Percentiles rank a stretch among this genome's conserved stretches.
Evolutionary conservation across 345 rosid species (phyloP).

Genomic region (Syzygium grande): DNA sequence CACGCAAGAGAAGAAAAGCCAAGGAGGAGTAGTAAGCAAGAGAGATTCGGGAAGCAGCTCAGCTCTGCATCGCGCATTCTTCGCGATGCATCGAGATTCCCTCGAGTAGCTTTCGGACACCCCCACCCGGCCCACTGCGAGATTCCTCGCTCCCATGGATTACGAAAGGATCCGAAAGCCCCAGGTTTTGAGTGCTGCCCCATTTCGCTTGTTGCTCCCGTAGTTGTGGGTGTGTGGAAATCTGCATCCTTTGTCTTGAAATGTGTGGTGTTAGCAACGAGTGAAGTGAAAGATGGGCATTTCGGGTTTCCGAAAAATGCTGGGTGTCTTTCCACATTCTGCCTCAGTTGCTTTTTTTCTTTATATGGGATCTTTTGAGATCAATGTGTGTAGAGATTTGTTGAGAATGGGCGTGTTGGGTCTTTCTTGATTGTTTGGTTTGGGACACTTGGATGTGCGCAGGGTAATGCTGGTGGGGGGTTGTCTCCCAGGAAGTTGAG

Average conservation of each 20-base stretch:
- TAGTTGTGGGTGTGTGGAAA: not conserved
- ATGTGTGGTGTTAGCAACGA: not conserved
- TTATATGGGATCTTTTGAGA: not conserved
- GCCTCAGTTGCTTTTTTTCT: not conserved
- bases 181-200: constrained; percentile 6
- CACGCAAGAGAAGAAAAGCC: not conserved
- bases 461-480: constrained; percentile 45
- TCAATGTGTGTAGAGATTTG: constrained; percentile 9
- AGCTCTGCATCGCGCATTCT: not conserved
- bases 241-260: not conserved
- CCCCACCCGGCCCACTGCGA: not conserved
- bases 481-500: constrained; percentile 76
- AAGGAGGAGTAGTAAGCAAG: not conserved
- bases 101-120: not conserved
- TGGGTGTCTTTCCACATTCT: not conserved
- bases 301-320: not conserved
- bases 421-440: constrained; percentile 5
- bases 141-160: constrained; percentile 33
- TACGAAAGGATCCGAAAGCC: constrained; percentile 80
- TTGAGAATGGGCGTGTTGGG: not conserved
- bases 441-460: constrained; percentile 9
- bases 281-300: not conserved
- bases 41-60: not conserved
- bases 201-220: not conserved
- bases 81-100: not conserved